Evolutionary conservation across 108 stramenopile species (phyloP).

Genomic region (Cyclotella atomus): DNA sequence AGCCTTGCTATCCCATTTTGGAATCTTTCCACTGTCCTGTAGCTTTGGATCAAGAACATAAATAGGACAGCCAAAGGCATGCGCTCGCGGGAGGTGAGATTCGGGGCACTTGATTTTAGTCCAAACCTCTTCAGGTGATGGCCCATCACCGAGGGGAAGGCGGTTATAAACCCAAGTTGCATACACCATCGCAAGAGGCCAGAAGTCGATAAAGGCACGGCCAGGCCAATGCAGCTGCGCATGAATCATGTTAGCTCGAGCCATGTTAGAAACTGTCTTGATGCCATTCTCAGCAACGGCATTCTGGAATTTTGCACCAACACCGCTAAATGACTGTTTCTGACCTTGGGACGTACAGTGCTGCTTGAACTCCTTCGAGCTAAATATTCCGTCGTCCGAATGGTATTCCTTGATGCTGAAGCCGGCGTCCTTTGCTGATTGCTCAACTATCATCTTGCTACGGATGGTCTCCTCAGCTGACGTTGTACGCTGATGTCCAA

Average conservation of each 20-base stretch:
- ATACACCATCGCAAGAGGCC: constrained; percentile 58
- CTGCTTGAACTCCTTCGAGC: constrained; percentile 12
- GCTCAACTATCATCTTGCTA: constrained; percentile 44
- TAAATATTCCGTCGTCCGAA: constrained; percentile 50
- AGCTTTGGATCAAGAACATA: constrained; percentile 10
- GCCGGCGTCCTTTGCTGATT: constrained; percentile 1
- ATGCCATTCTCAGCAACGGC: constrained; percentile 55
- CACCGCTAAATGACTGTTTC: constrained; percentile 26
- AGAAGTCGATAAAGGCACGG: constrained; percentile 22
- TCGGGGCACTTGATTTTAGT: not conserved
- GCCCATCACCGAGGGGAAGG: not conserved
- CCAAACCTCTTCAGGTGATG: not conserved
- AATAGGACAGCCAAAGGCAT: constrained; percentile 32
- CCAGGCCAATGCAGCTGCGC: constrained; percentile 51
- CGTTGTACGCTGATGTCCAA: constrained; percentile 46
- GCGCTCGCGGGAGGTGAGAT: not conserved
- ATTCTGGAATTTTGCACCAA: constrained; percentile 1
- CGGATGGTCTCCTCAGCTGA: constrained; percentile 46
- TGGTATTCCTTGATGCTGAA: constrained; percentile 38
- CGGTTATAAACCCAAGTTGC: constrained; percentile 47
- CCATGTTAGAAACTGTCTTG: constrained; percentile 34
- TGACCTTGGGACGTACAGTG: constrained; percentile 18
- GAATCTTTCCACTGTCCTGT: not conserved
- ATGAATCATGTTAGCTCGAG: constrained; percentile 57
- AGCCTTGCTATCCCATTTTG: not conserved